Evolutionary conservation across 768 basidiomycete species (phyloP).

Genomic region (Chalciporus piperatus): DNA sequence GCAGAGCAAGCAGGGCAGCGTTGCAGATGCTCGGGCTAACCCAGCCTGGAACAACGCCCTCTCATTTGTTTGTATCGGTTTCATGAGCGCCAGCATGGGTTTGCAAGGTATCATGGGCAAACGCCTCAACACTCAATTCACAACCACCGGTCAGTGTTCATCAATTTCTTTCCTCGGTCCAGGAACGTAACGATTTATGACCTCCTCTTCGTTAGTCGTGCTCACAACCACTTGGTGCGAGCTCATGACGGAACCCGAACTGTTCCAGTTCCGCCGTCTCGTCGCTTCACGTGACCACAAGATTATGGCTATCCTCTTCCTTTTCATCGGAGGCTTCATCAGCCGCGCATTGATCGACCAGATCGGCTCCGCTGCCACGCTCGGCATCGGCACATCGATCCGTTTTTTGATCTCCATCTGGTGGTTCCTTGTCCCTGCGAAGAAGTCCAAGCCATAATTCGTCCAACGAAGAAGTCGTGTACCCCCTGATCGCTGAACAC

Average conservation of each 20-base stretch:
- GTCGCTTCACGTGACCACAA: conserved; percentile 70
- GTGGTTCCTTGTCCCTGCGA: conserved; percentile 62
- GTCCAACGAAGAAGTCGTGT: neutral
- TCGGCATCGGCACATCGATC: conserved; percentile 66
- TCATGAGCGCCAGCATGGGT: conserved; percentile 75
- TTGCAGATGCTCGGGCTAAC: conserved; percentile 51
- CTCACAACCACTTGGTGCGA: conserved; percentile 90
- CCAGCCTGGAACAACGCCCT: conserved; percentile 70
- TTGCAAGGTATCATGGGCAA: conserved; percentile 87
- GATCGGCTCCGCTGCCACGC: conserved; percentile 58
- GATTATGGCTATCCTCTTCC: conserved; percentile 57
- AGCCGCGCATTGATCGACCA: conserved; percentile 57
- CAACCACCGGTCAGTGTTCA: conserved; percentile 61
- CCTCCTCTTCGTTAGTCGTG: conserved; percentile 49
- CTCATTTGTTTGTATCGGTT: conserved; percentile 70
- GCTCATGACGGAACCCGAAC: conserved; percentile 74
- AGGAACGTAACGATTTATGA: too few relatives aligned
- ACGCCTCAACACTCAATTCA: conserved; percentile 74
- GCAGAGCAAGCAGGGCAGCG: conserved; percentile 58
- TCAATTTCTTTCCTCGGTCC: too few relatives aligned
- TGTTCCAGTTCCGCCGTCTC: conserved; percentile 55
- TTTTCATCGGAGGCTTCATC: conserved; percentile 76
- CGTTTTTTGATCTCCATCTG: conserved; percentile 57
- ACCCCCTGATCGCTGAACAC: neutral
- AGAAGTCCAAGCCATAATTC: conserved; percentile 10